phyloP scores from a whole-genome alignment of 1,284 basidiomycete species.

The Neotropicomus parvogracilis region DNA sequence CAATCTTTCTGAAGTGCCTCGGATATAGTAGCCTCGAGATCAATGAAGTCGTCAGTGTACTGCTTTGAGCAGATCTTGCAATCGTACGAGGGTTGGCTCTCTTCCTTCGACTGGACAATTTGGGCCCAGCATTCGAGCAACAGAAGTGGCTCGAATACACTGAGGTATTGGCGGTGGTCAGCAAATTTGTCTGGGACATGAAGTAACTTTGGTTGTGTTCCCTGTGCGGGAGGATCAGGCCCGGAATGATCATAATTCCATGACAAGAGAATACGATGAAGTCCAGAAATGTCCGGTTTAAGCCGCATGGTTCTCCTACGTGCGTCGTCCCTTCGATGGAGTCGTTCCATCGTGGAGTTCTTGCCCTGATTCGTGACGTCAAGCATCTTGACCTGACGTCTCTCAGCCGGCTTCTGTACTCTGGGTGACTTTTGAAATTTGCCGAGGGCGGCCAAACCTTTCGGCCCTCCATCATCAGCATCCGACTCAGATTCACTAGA shows the following conservation, averaged over 20 bases:
- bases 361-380: conserved; percentile 48
- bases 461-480: conserved; percentile 44
- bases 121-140: conserved; percentile 93
- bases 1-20: conserved; percentile 65
- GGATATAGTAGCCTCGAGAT: conserved; percentile 62
- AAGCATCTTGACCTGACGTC: conserved; percentile 69
- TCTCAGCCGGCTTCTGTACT: conserved; percentile 53
- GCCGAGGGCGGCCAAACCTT: conserved; percentile 58
- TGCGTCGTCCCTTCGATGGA: conserved; percentile 57
- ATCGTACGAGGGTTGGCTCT: conserved; percentile 49
- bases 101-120: conserved; percentile 73
- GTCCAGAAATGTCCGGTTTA: conserved; percentile 76
- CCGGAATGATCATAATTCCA: conserved; percentile 83
- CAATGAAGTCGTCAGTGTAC: conserved; percentile 69
- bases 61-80: conserved; percentile 61
- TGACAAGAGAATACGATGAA: conserved; percentile 79
- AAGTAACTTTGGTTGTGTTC: conserved; percentile 34
- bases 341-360: conserved; percentile 46
- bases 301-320: conserved; percentile 67
- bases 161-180: conserved; percentile 67
- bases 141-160: conserved; percentile 83
- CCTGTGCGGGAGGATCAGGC: conserved; percentile 51
- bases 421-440: conserved; percentile 61
- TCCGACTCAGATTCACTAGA: conserved; percentile 51
- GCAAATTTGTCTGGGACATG: conserved; percentile 67